Evolutionary conservation across 305 asterid species (phyloP).

Genomic region (Fraxinus velutina): DNA sequence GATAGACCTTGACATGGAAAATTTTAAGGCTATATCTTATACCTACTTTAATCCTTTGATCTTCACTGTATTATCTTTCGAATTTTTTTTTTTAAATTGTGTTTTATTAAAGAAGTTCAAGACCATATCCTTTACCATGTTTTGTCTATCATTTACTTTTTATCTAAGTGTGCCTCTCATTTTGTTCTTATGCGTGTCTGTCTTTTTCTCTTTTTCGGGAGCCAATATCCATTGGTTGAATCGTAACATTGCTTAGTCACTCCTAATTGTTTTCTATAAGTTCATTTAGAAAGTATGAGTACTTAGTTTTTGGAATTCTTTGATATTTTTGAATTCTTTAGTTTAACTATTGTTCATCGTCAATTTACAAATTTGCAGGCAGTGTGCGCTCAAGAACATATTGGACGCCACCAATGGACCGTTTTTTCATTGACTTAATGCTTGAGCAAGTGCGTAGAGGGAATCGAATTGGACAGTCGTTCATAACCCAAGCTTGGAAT

Average conservation of each 20-base stretch:
- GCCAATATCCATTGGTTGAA: not conserved
- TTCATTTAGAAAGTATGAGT: not conserved
- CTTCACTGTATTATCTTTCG: not conserved
- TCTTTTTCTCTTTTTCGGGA: not conserved
- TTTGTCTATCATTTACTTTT: not conserved
- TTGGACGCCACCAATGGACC: conserved; percentile 52
- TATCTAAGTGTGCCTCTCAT: not conserved
- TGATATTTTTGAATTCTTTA: not conserved
- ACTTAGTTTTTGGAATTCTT: not conserved
- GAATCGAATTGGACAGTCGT: conserved; percentile 36
- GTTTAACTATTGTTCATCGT: not conserved
- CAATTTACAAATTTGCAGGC: conserved; percentile 29
- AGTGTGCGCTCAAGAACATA: conserved; percentile 38
- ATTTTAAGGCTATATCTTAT: not conserved
- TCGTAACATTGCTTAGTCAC: not conserved
- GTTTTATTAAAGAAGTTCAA: not conserved
- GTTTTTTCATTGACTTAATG: conserved; percentile 37
- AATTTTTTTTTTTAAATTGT: not conserved
- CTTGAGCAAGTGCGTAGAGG: conserved; percentile 41
- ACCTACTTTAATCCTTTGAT: not conserved
- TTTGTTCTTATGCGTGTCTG: not conserved
- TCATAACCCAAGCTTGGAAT: conserved; percentile 47
- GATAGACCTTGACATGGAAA: not conserved
- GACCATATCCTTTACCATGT: not conserved
- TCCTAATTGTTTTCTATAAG: not conserved